Evolutionary conservation across 2,329 filamentous ascomycete species (phyloP).

Genomic region (Botrytis squamosa): DNA sequence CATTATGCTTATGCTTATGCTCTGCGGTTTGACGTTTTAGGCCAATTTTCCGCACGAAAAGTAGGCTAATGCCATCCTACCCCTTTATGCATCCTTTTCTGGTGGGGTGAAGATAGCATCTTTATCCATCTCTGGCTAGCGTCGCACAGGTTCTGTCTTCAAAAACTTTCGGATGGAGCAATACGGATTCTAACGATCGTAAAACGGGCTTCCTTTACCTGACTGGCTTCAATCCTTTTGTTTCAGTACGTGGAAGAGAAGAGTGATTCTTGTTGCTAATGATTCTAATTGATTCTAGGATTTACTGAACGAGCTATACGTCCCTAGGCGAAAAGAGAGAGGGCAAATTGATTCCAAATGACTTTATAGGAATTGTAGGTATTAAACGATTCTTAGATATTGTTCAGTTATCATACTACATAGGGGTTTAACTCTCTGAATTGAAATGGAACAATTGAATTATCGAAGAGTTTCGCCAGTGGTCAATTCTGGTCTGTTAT

Average conservation of each 20-base stretch:
- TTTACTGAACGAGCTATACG: neutral
- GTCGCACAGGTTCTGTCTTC: neutral
- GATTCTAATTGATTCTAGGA: neutral
- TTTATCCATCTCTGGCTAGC: conserved; percentile 2
- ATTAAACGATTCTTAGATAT: too few species aligned
- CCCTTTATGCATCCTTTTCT: conserved; percentile 20
- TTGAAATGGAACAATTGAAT: too few species aligned
- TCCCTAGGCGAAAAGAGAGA: too few species aligned
- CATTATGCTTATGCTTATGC: conserved; percentile 10
- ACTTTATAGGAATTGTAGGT: too few species aligned
- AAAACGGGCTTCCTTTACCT: conserved; percentile 8
- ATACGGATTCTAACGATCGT: neutral
- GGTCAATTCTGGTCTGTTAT: too few species aligned
- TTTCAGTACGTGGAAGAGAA: conserved; percentile 7
- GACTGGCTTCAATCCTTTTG: conserved; percentile 9
- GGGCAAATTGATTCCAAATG: too few species aligned
- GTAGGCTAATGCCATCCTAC: conserved; percentile 15
- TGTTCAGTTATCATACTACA: too few species aligned
- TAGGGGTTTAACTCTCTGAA: too few species aligned
- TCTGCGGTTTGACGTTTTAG: conserved; percentile 17
- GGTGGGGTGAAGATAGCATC: conserved; percentile 14
- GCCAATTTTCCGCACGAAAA: conserved; percentile 7
- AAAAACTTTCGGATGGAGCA: conserved; percentile 16
- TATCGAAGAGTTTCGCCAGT: too few species aligned
- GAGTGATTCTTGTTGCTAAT: neutral